Evolutionary conservation across 2,329 filamentous ascomycete genomes (phyloP).

Genomic region (Davidsoniella neocaledoniae): DNA sequence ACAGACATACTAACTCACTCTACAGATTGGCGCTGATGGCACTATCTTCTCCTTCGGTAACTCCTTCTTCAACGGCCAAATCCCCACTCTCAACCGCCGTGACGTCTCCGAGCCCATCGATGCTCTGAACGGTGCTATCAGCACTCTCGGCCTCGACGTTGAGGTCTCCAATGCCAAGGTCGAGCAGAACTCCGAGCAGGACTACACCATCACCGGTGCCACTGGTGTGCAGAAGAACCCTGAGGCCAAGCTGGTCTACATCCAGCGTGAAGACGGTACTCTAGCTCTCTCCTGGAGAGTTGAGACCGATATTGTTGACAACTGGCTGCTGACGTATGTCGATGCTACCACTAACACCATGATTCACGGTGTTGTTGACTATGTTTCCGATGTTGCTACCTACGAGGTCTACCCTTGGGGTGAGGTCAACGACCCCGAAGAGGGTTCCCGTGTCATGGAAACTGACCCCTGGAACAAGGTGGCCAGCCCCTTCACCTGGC

Average conservation of each 20-base stretch:
- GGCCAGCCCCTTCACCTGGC: constrained; percentile 37
- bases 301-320: constrained; percentile 37
- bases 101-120: constrained; percentile 26
- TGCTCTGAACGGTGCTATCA: constrained; percentile 26
- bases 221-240: constrained; percentile 33
- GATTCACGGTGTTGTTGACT: constrained; percentile 38
- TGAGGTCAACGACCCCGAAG: constrained; percentile 33
- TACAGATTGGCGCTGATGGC: constrained; percentile 33
- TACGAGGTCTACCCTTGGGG: constrained; percentile 41
- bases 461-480: constrained; percentile 30
- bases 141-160: constrained; percentile 20
- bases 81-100: constrained; percentile 25
- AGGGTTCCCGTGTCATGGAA: constrained; percentile 28
- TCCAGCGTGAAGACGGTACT: constrained; percentile 28
- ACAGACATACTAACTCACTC: constrained; percentile 1
- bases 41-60: constrained; percentile 41
- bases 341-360: constrained; percentile 30
- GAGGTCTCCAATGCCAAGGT: constrained; percentile 17
- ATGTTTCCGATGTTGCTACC: constrained; percentile 33
- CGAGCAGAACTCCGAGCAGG: constrained; percentile 18
- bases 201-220: constrained; percentile 29
- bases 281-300: constrained; percentile 38
- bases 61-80: constrained; percentile 26
- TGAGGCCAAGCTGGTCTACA: constrained; percentile 37
- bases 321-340: constrained; percentile 44